These are phyloP conservation scores for Eucalyptus pauciflora DNA, from an alignment of 345 rosid species.

Conservation along the genomic window DNA sequence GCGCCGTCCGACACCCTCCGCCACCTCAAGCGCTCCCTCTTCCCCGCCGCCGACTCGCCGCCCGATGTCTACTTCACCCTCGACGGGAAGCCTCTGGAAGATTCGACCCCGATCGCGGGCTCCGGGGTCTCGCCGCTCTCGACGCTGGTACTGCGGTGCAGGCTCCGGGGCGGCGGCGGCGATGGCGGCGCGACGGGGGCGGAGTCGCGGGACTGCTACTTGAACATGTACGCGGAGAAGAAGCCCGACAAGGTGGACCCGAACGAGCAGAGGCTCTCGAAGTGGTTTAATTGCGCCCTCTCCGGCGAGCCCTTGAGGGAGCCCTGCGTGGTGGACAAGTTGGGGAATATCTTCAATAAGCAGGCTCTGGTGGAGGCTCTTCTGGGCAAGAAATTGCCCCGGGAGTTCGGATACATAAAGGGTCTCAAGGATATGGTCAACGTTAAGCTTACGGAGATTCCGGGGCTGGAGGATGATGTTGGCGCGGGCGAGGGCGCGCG, in stretches of 20 bases:
- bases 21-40: slow-evolving; percentile 27
- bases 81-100: slow-evolving; percentile 48
- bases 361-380: slow-evolving; percentile 68
- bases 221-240: slow-evolving; percentile 91
- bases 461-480: slow-evolving; percentile 23
- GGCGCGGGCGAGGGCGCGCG: slow-evolving; percentile 9
- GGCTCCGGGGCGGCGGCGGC: slow-evolving; percentile 83
- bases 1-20: slow-evolving; percentile 24
- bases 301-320: slow-evolving; percentile 66
- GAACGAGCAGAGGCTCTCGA: slow-evolving; percentile 82
- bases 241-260: slow-evolving; percentile 94
- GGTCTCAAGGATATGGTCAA: slow-evolving; percentile 78
- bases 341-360: slow-evolving; percentile 84
- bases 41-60: slow-evolving; percentile 2
- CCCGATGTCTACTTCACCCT: slow-evolving; percentile 38
- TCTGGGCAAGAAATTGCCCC: slow-evolving; percentile 62
- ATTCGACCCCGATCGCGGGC: slow-evolving; percentile 20
- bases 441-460: slow-evolving; percentile 40
- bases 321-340: slow-evolving; percentile 77
- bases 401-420: slow-evolving; percentile 54
- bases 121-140: slow-evolving; percentile 44
- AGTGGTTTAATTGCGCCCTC: slow-evolving; percentile 77
- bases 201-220: slow-evolving; percentile 91
- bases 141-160: slow-evolving; percentile 38
- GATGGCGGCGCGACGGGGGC: slow-evolving; percentile 99